phyloP scores from a whole-genome alignment of 441 rosid species.

The Pelargonium citronellum region DNA sequence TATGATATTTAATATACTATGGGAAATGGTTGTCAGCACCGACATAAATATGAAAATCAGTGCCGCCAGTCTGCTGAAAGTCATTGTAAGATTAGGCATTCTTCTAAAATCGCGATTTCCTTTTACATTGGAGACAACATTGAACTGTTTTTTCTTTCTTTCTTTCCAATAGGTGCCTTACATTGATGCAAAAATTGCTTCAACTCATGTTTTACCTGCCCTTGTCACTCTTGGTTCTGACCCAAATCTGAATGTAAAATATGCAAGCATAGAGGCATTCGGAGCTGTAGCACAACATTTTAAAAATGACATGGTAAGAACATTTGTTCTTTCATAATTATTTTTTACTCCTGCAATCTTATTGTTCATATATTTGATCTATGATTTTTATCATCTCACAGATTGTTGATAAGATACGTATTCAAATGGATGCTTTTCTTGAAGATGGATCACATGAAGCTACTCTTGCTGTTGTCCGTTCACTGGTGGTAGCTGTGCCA shows the following conservation, averaged over 20 bases:
- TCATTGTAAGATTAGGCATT: slow-evolving; percentile 53
- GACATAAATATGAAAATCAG: slow-evolving; percentile 65
- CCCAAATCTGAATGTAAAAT: slow-evolving; percentile 84
- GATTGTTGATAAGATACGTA: slow-evolving; percentile 96
- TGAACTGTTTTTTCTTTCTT: slow-evolving; percentile 19
- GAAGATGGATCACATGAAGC: slow-evolving; percentile 99
- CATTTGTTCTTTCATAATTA: slow-evolving; percentile 3
- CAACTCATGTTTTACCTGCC: slow-evolving; percentile 84
- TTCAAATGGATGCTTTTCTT: slow-evolving; percentile 99
- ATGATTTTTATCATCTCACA: slow-evolving; percentile 30
- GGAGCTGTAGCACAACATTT: slow-evolving; percentile 97
- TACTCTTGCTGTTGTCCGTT: slow-evolving; percentile 81
- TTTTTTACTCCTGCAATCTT: slow-evolving; percentile 12
- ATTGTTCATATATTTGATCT: slow-evolving; percentile 11
- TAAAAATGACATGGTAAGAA: slow-evolving; percentile 71
- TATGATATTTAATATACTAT: slow-evolving; percentile 71
- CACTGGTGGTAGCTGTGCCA: slow-evolving; percentile 79
- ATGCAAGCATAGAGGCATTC: slow-evolving; percentile 94
- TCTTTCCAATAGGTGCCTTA: slow-evolving; percentile 55
- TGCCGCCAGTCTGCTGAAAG: slow-evolving; percentile 74
- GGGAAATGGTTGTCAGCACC: slow-evolving; percentile 96
- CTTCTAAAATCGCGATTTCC: slow-evolving; percentile 16
- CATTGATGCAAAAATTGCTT: slow-evolving; percentile 71
- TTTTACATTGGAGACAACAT: slow-evolving; percentile 12
- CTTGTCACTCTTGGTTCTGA: slow-evolving; percentile 95